These are phyloP conservation scores for Albifimbria verrucaria DNA, from an alignment of 2,329 filamentous ascomycete species.

Conservation along the genomic window DNA sequence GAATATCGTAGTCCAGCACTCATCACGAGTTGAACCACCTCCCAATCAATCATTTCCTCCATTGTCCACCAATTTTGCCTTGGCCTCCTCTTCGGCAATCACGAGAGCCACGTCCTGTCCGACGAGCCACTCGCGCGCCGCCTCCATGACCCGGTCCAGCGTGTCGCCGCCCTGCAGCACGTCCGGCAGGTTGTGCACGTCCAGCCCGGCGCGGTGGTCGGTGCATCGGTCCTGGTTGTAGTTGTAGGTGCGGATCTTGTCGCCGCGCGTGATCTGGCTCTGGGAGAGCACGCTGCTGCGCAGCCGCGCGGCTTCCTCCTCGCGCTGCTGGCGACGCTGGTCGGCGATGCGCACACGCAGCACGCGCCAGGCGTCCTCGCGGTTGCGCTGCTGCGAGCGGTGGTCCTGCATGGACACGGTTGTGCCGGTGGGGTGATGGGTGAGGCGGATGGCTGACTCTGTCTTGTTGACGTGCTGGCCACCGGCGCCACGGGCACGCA, in stretches of 20 bases:
- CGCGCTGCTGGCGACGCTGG: constrained; percentile 73
- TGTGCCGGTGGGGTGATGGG: constrained; percentile 82
- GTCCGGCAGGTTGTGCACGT: constrained; percentile 74
- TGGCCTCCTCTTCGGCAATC: constrained; percentile 57
- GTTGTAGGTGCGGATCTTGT: constrained; percentile 95
- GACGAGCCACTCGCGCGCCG: constrained; percentile 72
- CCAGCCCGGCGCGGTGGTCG: constrained; percentile 79
- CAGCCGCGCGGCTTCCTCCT: constrained; percentile 73
- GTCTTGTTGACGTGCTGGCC: constrained; percentile 99
- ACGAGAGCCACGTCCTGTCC: constrained; percentile 71
- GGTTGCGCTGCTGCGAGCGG: constrained; percentile 85
- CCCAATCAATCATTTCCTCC: constrained; percentile 10
- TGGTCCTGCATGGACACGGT: constrained; percentile 91
- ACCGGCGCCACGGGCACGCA: constrained; percentile 87
- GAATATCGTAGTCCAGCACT: too few species aligned
- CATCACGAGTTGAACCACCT: too few species aligned
- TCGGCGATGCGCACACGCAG: constrained; percentile 81
- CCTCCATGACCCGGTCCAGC: constrained; percentile 73
- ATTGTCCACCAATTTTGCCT: constrained; percentile 15
- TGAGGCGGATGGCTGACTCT: constrained; percentile 90
- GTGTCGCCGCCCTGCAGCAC: constrained; percentile 72
- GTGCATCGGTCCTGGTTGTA: constrained; percentile 73
- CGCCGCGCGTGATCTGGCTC: constrained; percentile 80
- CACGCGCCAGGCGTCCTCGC: constrained; percentile 81
- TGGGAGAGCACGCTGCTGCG: constrained; percentile 75